Base-by-base conservation (phyloP, 805 yeast species). In the Candida caryicola region DNA sequence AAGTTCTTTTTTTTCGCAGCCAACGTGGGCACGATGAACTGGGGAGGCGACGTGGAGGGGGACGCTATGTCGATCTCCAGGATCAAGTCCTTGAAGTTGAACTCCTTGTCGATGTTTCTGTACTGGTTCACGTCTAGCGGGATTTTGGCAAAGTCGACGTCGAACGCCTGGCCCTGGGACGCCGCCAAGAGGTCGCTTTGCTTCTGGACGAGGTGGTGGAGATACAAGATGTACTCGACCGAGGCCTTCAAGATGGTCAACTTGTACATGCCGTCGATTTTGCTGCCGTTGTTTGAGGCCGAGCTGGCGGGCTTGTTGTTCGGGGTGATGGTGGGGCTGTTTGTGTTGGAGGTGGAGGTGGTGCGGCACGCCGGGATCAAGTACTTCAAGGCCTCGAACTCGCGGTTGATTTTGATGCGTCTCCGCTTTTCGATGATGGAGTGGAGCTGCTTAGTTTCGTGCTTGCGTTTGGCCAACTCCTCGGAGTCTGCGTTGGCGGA, bases 341-440 rank as follows among this genome's bases (percentile, higher is more conserved):
- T 36, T 23, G 40, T 29, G 17, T 48, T 34, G 14, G 47, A 43
- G 12, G 47, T 39, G 10, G 62, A 63, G 21, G 74, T 70, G 23
- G 72, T 67, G 34, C 89, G 66, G 55, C 95, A 85, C 9, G 91
- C 89, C 1, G 95, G 95, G 13, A 86, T 80, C 36, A 86, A 60
- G 51, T 73, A 79, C 55, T 85, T 83, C 46, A 86, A 71, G 1
- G 90, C 87, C 55, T 85, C 93, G 54, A 85, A 86, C 59, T 86
- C 93, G 37, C 89, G 67, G 58, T 86, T 86, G 70, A 86, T 83
- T 54, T 84, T 83, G 36, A 82, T 75, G 43, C 95, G 66, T 48
- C 95, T 71, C 50, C 85, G 76, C 52, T 86, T 82, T 58, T 86
- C 95, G 42, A 86, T 86, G 29, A 83, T 80, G 2, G 89, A 81